A percentile compares a stretch with the other conserved stretches of the same genome.
phyloP scores from a whole-genome alignment of 805 yeast genomes.

The Lachancea fermentati region DNA sequence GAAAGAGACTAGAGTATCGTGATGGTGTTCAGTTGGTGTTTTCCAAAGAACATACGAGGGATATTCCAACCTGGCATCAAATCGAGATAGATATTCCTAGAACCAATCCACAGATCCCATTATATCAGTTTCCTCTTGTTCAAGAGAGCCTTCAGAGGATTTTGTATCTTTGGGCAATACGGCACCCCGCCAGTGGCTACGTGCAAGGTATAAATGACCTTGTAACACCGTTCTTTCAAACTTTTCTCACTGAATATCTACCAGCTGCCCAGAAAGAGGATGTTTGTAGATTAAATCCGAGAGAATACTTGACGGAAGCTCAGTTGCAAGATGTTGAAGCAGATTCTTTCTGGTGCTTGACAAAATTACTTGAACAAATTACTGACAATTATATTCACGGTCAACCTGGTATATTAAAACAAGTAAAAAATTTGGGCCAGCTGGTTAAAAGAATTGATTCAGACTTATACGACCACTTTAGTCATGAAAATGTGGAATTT shows the following conservation, averaged over 20 bases:
- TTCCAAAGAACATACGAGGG: conserved; percentile 46
- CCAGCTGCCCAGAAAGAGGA: conserved; percentile 36
- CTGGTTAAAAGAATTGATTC: conserved; percentile 76
- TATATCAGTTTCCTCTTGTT: conserved; percentile 63
- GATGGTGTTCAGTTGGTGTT: conserved; percentile 70
- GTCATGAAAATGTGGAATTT: conserved; percentile 81
- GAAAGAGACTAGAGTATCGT: conserved; percentile 80
- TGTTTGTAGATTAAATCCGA: conserved; percentile 60
- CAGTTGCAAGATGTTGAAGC: conserved; percentile 76
- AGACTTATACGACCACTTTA: conserved; percentile 67
- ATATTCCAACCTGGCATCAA: conserved; percentile 88
- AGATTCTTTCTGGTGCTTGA: conserved; percentile 94
- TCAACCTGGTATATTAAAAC: conserved; percentile 94
- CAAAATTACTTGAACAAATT: conserved; percentile 85
- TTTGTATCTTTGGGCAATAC: conserved; percentile 86
- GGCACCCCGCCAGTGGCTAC: conserved; percentile 97
- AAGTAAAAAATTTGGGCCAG: conserved; percentile 73
- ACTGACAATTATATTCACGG: conserved; percentile 97
- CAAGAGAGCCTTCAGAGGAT: conserved; percentile 78
- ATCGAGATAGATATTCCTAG: conserved; percentile 91
- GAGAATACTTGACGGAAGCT: conserved; percentile 46
- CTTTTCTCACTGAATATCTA: conserved; percentile 67
- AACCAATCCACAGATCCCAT: conserved; percentile 77
- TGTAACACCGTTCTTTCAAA: conserved; percentile 87
- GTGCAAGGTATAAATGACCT: conserved; percentile 97